phyloP scores from a whole-genome alignment of 345 rosid species.

The Eutrema heterophyllum region DNA sequence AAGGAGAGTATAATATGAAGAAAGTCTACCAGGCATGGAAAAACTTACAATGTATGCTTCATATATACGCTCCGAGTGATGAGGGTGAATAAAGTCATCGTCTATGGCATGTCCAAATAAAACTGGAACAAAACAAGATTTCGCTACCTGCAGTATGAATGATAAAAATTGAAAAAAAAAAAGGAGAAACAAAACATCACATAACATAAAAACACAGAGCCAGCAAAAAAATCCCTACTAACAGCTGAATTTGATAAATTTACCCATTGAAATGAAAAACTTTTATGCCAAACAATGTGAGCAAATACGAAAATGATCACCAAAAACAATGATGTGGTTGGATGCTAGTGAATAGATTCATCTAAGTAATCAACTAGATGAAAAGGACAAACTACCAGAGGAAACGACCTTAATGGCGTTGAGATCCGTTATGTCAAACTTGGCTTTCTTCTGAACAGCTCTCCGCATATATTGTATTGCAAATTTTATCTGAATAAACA shows the following conservation, averaged over 20 bases:
- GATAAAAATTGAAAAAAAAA: not conserved
- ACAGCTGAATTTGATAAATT: not conserved
- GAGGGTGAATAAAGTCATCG: slow-evolving; percentile 91
- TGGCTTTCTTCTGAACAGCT: slow-evolving; percentile 81
- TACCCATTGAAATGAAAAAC: not conserved
- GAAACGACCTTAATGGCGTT: slow-evolving; percentile 72
- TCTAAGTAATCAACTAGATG: not conserved
- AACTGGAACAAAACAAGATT: slow-evolving; percentile 85
- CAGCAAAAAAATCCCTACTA: not conserved
- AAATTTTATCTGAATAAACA: slow-evolving; percentile 65
- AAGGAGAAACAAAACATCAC: not conserved
- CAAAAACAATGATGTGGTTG: not conserved
- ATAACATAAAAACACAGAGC: not conserved
- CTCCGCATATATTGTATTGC: slow-evolving; percentile 88
- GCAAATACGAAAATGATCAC: not conserved
- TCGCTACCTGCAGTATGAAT: slow-evolving; percentile 56
- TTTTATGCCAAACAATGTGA: not conserved
- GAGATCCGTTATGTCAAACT: slow-evolving; percentile 76
- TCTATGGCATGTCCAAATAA: slow-evolving; percentile 89
- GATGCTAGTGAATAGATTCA: not conserved
- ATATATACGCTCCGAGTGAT: slow-evolving; percentile 81
- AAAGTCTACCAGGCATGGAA: not conserved
- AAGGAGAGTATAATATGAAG: slow-evolving; percentile 8
- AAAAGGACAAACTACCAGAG: slow-evolving; percentile 1
- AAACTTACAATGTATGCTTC: slow-evolving; percentile 69